A percentile compares a stretch with the other conserved stretches of the same genome.
These are phyloP conservation scores for Francoa sonchifolia DNA, from an alignment of 441 rosid species.

Conservation along the genomic window DNA sequence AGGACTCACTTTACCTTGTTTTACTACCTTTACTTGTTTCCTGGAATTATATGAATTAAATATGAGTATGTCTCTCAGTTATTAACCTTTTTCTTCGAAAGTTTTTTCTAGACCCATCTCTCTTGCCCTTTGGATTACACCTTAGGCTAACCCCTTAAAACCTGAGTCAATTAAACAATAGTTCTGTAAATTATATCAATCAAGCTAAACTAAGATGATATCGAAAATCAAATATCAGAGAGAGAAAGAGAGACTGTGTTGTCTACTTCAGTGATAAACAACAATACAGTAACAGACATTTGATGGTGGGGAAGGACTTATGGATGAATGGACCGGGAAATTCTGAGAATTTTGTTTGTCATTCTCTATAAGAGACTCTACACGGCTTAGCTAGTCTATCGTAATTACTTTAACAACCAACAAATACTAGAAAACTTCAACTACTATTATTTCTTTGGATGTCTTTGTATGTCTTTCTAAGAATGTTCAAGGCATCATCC, in stretches of 20 bases:
- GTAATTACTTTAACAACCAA: no score
- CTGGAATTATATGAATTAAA: no score
- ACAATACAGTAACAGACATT: conserved; percentile 30
- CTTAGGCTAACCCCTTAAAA: no score
- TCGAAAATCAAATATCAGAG: no score
- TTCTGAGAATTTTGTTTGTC: conserved; percentile 28
- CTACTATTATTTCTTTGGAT: conserved; percentile 6
- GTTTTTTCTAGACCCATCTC: neutral
- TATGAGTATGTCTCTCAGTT: no score
- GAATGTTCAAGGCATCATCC: conserved; percentile 13
- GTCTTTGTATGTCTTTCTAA: conserved; percentile 4
- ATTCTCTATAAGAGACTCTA: conserved; percentile 20
- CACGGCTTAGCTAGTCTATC: conserved; percentile 8
- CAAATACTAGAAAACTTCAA: conserved; percentile 7
- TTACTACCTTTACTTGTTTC: conserved; percentile 30
- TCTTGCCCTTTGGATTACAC: no score
- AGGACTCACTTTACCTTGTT: conserved; percentile 14
- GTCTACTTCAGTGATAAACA: conserved; percentile 20
- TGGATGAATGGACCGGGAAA: conserved; percentile 25
- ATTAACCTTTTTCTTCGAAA: conserved; percentile 2
- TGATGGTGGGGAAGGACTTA: conserved; percentile 27
- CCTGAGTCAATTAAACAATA: no score
- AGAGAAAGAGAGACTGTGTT: conserved; percentile 9
- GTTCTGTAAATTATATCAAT: no score
- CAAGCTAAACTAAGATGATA: no score